Percentiles rank a stretch among this genome's conserved stretches.
Conservation (phyloP, 805 yeast species). For the Pichia californica region DNA sequence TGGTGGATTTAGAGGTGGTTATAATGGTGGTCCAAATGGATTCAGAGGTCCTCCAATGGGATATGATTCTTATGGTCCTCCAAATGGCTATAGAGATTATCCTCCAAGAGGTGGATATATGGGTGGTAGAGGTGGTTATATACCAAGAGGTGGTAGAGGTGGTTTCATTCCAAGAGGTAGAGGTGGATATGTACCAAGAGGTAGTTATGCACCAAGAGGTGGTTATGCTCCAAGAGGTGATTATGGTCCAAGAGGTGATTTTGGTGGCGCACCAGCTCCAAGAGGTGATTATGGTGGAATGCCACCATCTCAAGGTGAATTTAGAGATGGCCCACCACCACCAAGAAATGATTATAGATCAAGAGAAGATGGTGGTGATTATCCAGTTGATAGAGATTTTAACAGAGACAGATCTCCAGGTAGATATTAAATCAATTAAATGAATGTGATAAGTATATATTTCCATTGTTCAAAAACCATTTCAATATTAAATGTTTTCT, state of each 20-base stretch:
- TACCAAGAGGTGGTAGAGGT: conserved; percentile 27
- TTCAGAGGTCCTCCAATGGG: conserved; percentile 30
- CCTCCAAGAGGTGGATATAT: conserved; percentile 21
- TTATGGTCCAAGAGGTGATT: conserved; percentile 16
- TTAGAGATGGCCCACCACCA: conserved; percentile 21
- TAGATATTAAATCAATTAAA: conserved; percentile 40
- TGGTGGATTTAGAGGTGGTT: conserved; percentile 22
- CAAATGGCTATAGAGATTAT: conserved; percentile 28
- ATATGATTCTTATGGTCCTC: conserved; percentile 29
- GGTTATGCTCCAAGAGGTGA: conserved; percentile 23
- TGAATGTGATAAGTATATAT: too few relatives aligned
- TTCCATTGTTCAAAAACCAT: too few relatives aligned
- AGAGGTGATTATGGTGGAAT: conserved; percentile 25
- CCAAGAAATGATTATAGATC: conserved; percentile 32
- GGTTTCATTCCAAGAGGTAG: conserved; percentile 26
- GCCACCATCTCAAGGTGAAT: conserved; percentile 21
- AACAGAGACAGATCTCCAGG: conserved; percentile 74
- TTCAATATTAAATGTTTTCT: too few relatives aligned
- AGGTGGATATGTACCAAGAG: conserved; percentile 28
- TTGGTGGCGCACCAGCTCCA: conserved; percentile 17
- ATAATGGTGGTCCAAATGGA: conserved; percentile 28
- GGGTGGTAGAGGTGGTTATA: conserved; percentile 26
- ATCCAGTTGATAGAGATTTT: conserved; percentile 39
- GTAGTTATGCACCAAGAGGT: conserved; percentile 23
- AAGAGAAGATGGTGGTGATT: conserved; percentile 20